Conservation (phyloP, 768 basidiomycete species). For the Boletus huronensis region DNA sequence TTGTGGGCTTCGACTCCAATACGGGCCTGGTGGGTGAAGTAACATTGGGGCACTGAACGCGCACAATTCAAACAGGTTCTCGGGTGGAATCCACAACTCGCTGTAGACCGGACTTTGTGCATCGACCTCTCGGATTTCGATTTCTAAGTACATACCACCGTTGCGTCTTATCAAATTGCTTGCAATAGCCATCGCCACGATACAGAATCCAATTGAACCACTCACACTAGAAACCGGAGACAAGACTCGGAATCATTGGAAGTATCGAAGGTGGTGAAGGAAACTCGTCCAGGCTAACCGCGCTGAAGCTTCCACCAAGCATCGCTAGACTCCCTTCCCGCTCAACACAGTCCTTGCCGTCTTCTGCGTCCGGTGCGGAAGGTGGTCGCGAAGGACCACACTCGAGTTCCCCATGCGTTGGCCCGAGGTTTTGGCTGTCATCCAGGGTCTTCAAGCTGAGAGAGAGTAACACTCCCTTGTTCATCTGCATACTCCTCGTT, state of each 20-base stretch:
- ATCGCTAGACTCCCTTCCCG: conserved; percentile 23
- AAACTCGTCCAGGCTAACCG: conserved; percentile 45
- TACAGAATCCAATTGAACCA: not conserved
- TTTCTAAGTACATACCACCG: not conserved
- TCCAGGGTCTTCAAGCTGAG: conserved; percentile 19
- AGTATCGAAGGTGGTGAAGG: conserved; percentile 40
- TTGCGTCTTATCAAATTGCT: not conserved
- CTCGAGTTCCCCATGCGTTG: not conserved
- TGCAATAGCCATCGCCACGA: not conserved
- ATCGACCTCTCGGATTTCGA: too few species aligned
- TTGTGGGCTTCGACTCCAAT: too few species aligned
- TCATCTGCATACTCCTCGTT: conserved; percentile 49
- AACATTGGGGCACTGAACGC: not conserved
- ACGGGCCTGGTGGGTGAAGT: too few species aligned
- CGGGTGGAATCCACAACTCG: not conserved
- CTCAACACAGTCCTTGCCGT: conserved; percentile 11
- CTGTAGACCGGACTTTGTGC: not conserved
- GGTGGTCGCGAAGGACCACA: conserved; percentile 2
- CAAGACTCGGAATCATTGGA: conserved; percentile 30
- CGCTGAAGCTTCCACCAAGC: conserved; percentile 37
- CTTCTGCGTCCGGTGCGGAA: not conserved
- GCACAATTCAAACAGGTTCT: not conserved
- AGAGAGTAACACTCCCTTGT: conserved; percentile 43
- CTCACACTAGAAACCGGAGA: conserved; percentile 23
- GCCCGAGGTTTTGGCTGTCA: conserved; percentile 1